Percentiles rank a stretch among this genome's conserved stretches.
phyloP scores from a whole-genome alignment of 768 basidiomycete species.

The Mycena indigotica region DNA sequence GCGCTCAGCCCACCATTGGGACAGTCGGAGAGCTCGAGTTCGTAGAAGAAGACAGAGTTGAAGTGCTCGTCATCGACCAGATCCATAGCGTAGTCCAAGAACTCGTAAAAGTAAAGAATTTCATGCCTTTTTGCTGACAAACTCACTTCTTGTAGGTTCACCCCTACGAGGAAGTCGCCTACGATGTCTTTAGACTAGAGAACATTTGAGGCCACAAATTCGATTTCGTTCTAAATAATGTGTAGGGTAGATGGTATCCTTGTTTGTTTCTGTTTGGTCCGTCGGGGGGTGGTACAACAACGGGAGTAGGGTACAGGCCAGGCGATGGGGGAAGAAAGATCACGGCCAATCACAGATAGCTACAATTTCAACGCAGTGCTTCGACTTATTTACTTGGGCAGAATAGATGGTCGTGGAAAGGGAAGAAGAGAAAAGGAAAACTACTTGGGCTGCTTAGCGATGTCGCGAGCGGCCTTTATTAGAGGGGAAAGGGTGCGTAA shows the following conservation, averaged over 20 bases:
- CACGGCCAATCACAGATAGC: background rate
- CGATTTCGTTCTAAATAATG: constrained; percentile 6
- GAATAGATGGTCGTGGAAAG: background rate
- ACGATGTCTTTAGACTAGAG: constrained; percentile 56
- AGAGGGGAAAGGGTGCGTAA: constrained; percentile 83
- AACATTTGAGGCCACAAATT: constrained; percentile 34
- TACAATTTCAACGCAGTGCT: background rate
- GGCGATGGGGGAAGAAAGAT: constrained; percentile 1
- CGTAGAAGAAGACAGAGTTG: constrained; percentile 58
- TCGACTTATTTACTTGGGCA: background rate
- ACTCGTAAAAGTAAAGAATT: constrained; percentile 46
- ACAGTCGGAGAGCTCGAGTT: constrained; percentile 42
- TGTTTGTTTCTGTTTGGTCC: background rate
- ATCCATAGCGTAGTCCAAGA: constrained; percentile 44
- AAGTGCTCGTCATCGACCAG: constrained; percentile 47
- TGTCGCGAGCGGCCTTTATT: constrained; percentile 90
- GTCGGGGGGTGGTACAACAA: background rate
- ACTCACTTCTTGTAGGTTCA: constrained; percentile 41
- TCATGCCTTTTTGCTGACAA: background rate
- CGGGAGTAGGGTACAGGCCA: background rate
- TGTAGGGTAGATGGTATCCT: constrained; percentile 9
- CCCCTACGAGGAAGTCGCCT: constrained; percentile 61
- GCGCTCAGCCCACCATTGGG: constrained; percentile 51
- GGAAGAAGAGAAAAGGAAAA: background rate
- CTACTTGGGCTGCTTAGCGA: constrained; percentile 60